phyloP scores from a whole-genome alignment of 352 stramenopile genomes.

The Globisporangium paroecandrum region DNA sequence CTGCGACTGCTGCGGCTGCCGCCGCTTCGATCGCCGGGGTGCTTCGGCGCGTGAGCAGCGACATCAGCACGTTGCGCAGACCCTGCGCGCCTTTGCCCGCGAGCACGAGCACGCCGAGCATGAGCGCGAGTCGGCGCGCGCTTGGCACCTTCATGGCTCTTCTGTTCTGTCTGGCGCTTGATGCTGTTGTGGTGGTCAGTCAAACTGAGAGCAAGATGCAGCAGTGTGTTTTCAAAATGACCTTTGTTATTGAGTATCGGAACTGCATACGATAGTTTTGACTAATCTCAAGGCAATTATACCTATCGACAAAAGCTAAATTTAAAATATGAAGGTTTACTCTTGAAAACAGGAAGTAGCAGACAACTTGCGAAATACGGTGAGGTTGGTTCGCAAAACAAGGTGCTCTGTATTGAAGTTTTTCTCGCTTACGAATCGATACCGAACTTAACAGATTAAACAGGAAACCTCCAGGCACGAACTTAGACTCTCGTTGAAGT shows the following conservation, averaged over 20 bases:
- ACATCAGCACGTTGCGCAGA: conserved; percentile 22
- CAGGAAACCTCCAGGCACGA: background rate
- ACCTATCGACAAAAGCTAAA: accelerated
- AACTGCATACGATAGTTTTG: accelerated
- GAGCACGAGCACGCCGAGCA: conserved; percentile 44
- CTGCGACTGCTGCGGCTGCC: conserved; percentile 11
- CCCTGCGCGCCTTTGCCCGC: conserved; percentile 33
- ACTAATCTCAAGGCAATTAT: background rate
- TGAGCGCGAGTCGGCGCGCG: conserved; percentile 29
- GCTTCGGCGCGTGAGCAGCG: conserved; percentile 13
- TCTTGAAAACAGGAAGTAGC: background rate
- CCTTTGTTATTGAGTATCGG: background rate
- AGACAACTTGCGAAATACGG: background rate
- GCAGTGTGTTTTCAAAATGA: background rate
- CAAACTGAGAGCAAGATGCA: background rate
- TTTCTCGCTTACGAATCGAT: conserved; percentile 7
- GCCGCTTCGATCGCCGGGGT: conserved; percentile 19
- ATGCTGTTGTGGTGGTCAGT: background rate
- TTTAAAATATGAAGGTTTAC: background rate
- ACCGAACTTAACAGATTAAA: background rate
- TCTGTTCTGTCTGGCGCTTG: background rate
- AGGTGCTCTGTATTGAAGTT: conserved; percentile 4
- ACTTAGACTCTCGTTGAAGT: background rate
- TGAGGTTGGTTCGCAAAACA: background rate
- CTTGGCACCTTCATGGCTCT: conserved; percentile 19